Evolutionary conservation across 2,329 filamentous ascomycete genomes (phyloP).

Genomic region (Pseudomassariella vexata): DNA sequence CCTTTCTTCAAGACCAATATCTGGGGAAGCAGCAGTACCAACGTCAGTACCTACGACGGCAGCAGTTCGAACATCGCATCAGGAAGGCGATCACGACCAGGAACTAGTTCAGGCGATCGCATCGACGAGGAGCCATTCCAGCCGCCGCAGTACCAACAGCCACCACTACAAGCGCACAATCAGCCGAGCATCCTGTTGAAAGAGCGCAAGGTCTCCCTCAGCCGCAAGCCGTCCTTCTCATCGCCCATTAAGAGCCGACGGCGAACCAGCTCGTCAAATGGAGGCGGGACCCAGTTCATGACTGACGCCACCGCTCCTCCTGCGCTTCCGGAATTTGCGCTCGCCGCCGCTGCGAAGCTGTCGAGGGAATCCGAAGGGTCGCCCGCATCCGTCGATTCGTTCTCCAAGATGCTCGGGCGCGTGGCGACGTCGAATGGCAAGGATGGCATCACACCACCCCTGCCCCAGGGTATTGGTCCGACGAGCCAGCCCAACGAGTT

Average conservation of each 20-base stretch:
- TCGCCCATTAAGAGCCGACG: slow-evolving; percentile 30
- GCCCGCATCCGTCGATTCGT: slow-evolving; percentile 29
- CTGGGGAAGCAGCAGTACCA: slow-evolving; percentile 17
- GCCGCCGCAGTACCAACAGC: background rate
- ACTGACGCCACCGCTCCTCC: slow-evolving; percentile 44
- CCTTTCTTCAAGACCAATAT: slow-evolving; percentile 23
- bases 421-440: slow-evolving; percentile 27
- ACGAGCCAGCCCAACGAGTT: slow-evolving; percentile 27
- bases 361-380: slow-evolving; percentile 25
- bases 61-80: slow-evolving; percentile 8
- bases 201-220: slow-evolving; percentile 47
- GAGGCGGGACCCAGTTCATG: slow-evolving; percentile 21
- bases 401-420: slow-evolving; percentile 38
- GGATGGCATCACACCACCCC: slow-evolving; percentile 15
- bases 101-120: slow-evolving; percentile 28
- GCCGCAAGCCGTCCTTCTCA: slow-evolving; percentile 48
- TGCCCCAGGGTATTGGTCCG: slow-evolving; percentile 5
- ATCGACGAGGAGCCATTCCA: slow-evolving; percentile 8
- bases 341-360: slow-evolving; percentile 42
- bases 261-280: slow-evolving; percentile 33
- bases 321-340: slow-evolving; percentile 48
- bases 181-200: slow-evolving; percentile 29
- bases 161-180: slow-evolving; percentile 6
- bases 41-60: slow-evolving; percentile 9
- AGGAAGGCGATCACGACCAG: slow-evolving; percentile 24